phyloP scores from a whole-genome alignment of 805 yeast genomes.

The Ogataea haglerorum region DNA sequence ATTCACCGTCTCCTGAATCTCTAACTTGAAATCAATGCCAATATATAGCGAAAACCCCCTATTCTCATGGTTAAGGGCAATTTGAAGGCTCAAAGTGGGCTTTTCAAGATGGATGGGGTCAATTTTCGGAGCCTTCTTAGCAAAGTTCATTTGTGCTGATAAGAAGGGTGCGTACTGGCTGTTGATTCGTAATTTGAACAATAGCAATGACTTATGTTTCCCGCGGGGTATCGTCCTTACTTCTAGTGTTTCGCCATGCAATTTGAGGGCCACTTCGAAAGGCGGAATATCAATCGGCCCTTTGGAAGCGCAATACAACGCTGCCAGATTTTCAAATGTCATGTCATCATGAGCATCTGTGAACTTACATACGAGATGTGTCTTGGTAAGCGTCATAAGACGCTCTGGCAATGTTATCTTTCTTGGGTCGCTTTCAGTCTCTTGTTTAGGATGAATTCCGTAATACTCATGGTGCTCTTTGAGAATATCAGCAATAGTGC shows the following conservation, averaged over 20 bases:
- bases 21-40: slow-evolving; percentile 3
- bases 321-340: slow-evolving; percentile 1
- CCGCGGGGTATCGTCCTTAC: slow-evolving; percentile 7
- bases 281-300: slow-evolving; percentile 2
- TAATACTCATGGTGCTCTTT: slow-evolving; percentile 17
- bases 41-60: slow-evolving; percentile 1
- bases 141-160: slow-evolving; percentile 12
- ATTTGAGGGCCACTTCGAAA: slow-evolving; percentile 12
- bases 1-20: slow-evolving; percentile 20
- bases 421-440: background rate
- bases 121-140: slow-evolving; percentile 4
- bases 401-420: background rate
- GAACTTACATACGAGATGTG: slow-evolving; percentile 6
- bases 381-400: slow-evolving; percentile 1
- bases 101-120: slow-evolving; percentile 1
- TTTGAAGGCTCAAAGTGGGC: slow-evolving; percentile 1
- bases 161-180: slow-evolving; percentile 13
- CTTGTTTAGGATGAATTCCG: slow-evolving; percentile 11
- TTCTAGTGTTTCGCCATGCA: slow-evolving; percentile 4
- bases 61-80: slow-evolving; percentile 1
- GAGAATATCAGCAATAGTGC: slow-evolving; percentile 16
- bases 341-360: background rate
- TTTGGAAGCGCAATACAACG: background rate
- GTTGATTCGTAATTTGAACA: slow-evolving; percentile 5
- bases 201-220: slow-evolving; percentile 6